Evolutionary conservation across 1,284 basidiomycete species (phyloP).

Genomic region (Phellinidium pouzarii): DNA sequence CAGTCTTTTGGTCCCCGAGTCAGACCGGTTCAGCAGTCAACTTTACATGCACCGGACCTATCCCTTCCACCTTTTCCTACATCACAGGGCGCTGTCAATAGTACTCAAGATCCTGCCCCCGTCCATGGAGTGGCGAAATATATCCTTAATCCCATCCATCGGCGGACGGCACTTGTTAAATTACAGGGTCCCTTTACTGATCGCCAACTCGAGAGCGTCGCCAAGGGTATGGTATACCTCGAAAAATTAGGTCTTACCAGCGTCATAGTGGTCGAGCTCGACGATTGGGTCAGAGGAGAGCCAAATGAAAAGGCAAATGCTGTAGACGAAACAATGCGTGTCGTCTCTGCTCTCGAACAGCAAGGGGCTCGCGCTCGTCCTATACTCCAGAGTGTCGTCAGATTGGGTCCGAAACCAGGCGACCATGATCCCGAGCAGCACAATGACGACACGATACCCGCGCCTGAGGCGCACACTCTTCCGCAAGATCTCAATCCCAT

Average conservation of each 20-base stretch:
- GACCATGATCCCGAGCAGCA: constrained; percentile 27
- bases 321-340: constrained; percentile 72
- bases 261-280: constrained; percentile 92
- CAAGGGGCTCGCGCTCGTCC: constrained; percentile 86
- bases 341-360: constrained; percentile 78
- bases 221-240: constrained; percentile 89
- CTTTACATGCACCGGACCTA: constrained; percentile 21
- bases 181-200: constrained; percentile 97
- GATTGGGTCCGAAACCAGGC: constrained; percentile 70
- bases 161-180: constrained; percentile 91
- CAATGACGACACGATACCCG: constrained; percentile 24
- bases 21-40: constrained; percentile 21
- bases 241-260: constrained; percentile 93
- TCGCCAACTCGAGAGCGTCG: constrained; percentile 89
- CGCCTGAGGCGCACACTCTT: constrained; percentile 69
- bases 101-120: constrained; percentile 24
- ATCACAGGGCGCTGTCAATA: constrained; percentile 24
- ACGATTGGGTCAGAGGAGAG: constrained; percentile 63
- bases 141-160: constrained; percentile 79
- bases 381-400: constrained; percentile 78
- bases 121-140: constrained; percentile 53
- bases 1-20: constrained; percentile 72
- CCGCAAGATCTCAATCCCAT: constrained; percentile 77
- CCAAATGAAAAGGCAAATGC: constrained; percentile 56
- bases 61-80: constrained; percentile 24